phyloP scores from a whole-genome alignment of 108 stramenopile genomes.

The Conticribra weissflogii region DNA sequence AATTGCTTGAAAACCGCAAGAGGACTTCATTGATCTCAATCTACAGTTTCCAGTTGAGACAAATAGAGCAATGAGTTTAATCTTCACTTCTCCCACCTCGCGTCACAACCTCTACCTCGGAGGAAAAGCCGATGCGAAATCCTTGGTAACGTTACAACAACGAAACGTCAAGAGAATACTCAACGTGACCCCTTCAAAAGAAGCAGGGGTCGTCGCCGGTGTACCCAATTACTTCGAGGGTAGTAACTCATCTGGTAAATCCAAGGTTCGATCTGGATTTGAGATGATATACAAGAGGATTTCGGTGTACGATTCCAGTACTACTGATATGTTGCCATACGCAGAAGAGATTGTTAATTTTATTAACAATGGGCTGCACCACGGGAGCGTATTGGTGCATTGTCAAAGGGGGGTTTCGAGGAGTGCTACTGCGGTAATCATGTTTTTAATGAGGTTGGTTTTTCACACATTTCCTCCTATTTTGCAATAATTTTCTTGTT shows the following conservation, averaged over 20 bases:
- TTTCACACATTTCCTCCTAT: neutral
- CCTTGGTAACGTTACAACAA: slow-evolving; percentile 49
- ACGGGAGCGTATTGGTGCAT: slow-evolving; percentile 83
- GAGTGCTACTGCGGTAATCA: slow-evolving; percentile 64
- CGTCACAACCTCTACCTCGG: slow-evolving; percentile 65
- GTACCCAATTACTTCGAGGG: slow-evolving; percentile 83
- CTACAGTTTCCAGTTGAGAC: too few relatives aligned
- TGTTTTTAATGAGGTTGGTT: slow-evolving; percentile 72
- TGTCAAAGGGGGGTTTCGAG: slow-evolving; percentile 73
- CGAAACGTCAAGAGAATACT: slow-evolving; percentile 60
- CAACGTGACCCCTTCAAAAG: slow-evolving; percentile 78
- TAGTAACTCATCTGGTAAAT: slow-evolving; percentile 4
- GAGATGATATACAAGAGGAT: slow-evolving; percentile 71
- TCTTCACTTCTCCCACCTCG: slow-evolving; percentile 43
- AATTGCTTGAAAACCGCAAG: too few relatives aligned
- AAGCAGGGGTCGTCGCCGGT: slow-evolving; percentile 68
- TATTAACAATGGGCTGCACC: slow-evolving; percentile 65
- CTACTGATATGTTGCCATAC: slow-evolving; percentile 44
- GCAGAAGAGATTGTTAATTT: slow-evolving; percentile 63
- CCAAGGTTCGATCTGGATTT: too few relatives aligned
- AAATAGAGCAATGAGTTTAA: slow-evolving; percentile 50
- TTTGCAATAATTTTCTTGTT: slow-evolving; percentile 6
- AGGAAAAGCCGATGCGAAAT: slow-evolving; percentile 70
- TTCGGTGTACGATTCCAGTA: slow-evolving; percentile 69
- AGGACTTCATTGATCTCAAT: too few relatives aligned